Evolutionary conservation across 768 basidiomycete genomes (phyloP).

Genomic region (Dacryopinax spathularia): DNA sequence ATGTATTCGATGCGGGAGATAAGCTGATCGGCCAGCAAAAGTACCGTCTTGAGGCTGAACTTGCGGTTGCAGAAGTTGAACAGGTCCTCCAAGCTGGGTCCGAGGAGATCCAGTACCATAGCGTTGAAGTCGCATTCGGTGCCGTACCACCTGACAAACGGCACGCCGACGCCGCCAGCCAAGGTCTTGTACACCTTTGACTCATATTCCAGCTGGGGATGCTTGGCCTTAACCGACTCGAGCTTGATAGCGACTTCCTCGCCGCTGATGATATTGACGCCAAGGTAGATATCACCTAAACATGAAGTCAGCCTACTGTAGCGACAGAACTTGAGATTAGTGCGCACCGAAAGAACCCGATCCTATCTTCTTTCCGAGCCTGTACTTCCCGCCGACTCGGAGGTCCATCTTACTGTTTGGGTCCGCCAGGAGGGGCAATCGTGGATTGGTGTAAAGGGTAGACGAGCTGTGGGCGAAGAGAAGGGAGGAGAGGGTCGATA

Average conservation of each 20-base stretch:
- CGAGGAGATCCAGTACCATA: conserved; percentile 95
- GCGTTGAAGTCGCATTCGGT: conserved; percentile 96
- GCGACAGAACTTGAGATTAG: not conserved
- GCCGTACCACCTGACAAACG: conserved; percentile 75
- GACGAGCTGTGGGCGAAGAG: not conserved
- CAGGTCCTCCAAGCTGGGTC: conserved; percentile 42
- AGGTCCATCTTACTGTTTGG: conserved; percentile 60
- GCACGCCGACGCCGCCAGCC: conserved; percentile 95
- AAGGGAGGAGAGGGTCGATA: conserved; percentile 5
- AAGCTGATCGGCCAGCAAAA: conserved; percentile 87
- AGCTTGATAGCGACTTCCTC: conserved; percentile 99
- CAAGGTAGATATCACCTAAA: conserved; percentile 94
- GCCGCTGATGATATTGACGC: conserved; percentile 98
- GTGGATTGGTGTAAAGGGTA: not conserved
- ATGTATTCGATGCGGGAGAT: conserved; percentile 94
- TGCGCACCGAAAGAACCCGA: conserved; percentile 89
- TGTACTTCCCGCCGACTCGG: conserved; percentile 86
- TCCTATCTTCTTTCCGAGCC: conserved; percentile 98
- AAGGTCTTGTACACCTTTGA: conserved; percentile 72
- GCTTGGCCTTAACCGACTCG: conserved; percentile 98
- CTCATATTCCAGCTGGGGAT: conserved; percentile 99
- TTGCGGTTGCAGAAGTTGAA: conserved; percentile 55
- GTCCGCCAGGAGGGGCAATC: conserved; percentile 47
- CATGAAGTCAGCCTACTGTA: not conserved
- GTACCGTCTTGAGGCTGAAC: conserved; percentile 87